Evolutionary conservation across 2,329 filamentous ascomycete species (phyloP), one percentile per base, ranked within the genome.

Genomic region (Penicillium expansum): DNA sequence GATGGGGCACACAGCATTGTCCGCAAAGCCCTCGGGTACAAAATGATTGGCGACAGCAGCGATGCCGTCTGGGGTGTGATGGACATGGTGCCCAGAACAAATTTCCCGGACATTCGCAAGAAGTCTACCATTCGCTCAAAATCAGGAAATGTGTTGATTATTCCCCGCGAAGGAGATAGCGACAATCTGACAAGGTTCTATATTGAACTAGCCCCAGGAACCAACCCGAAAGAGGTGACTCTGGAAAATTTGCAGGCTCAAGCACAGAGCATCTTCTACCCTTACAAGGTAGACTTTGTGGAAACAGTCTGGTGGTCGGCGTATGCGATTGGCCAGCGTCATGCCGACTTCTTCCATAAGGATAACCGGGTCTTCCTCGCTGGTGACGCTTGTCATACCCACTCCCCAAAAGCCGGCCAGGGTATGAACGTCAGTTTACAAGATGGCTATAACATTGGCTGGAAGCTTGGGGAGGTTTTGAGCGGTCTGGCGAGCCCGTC

Each of bases 331-430:
- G 85, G 86, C 11, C 87, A 90, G 75, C 83, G 89, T 18, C 82
- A 91, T 22, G 89, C 88, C 2, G 84, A 84, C 62, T 81, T 83
- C 45, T 92, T 91, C 74, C 82, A 84, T 62, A 84, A 88, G 65
- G 78, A 82, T 45, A 76, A 85, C 58, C 80, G 84, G 16, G 82
- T 88, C n/a, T 90, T 90, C 70, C 77, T 90, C 38, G 84, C 85
- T 13, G 86, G 86, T 16, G 87, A 90, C 67, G 86, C 87, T 33
- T 87, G 85, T 77, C 68, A 83, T 63, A 90, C 87, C 0, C 87
- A 90, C 68, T 87, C 84, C 2, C 87, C 87, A 4, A 89, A 89
- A 71, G 86, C 86, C 1, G 87, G 86, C 0, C 87, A 89, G 73
- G 87, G 79, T 0, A 78, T 78, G 76, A 78, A 78, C 53, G 74